Conservation (phyloP, 2,329 filamentous ascomycete species). For the Incumbomyces delicatus region DNA sequence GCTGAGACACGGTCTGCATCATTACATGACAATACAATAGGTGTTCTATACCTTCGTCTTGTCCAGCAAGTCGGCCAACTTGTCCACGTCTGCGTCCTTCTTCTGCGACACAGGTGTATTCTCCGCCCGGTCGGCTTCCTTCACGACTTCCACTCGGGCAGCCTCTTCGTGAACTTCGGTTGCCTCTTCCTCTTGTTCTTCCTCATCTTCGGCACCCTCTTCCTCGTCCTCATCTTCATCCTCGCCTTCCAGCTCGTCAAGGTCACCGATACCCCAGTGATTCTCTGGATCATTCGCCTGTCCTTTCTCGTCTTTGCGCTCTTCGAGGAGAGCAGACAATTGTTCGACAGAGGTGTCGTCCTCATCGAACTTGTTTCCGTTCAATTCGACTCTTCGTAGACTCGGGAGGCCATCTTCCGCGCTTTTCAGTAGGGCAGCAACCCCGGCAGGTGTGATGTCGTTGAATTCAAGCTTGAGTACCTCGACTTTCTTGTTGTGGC, state of each 20-base stretch:
- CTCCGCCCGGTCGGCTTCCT: constrained; percentile 59
- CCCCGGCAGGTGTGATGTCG: constrained; percentile 70
- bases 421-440: constrained; percentile 62
- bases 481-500: constrained; percentile 70
- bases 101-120: constrained; percentile 59
- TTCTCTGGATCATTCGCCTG: constrained; percentile 61
- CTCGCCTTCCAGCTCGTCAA: constrained; percentile 74
- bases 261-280: constrained; percentile 73
- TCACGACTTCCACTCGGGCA: constrained; percentile 57
- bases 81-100: constrained; percentile 71
- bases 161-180: constrained; percentile 46
- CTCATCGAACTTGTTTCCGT: constrained; percentile 90
- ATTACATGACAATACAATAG: not conserved
- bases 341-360: constrained; percentile 64
- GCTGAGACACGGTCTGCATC: too few species aligned
- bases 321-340: constrained; percentile 62
- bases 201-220: constrained; percentile 57
- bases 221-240: constrained; percentile 60
- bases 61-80: constrained; percentile 62
- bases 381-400: constrained; percentile 79
- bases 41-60: constrained; percentile 47
- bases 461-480: constrained; percentile 83
- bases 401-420: constrained; percentile 60
- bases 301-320: constrained; percentile 61
- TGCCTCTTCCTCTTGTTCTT: constrained; percentile 47